phyloP scores from a whole-genome alignment of 768 basidiomycete genomes.

The Tulasnella sp. region DNA sequence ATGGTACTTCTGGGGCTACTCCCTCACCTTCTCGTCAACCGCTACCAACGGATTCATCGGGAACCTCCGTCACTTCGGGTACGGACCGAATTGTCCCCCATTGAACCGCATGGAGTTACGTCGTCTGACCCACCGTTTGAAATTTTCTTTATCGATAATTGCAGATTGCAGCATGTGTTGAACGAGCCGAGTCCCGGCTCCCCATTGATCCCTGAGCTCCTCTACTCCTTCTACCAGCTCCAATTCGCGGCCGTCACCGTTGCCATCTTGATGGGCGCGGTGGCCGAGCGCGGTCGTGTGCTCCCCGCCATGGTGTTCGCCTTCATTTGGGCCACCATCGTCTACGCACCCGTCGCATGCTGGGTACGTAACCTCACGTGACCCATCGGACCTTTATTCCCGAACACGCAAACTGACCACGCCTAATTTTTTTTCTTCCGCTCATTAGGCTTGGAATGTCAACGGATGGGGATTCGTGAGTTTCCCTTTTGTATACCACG shows the following conservation, averaged over 20 bases:
- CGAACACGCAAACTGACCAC: neutral
- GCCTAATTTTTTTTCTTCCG: neutral
- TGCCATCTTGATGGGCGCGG: slow-evolving; percentile 55
- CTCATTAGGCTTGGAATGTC: slow-evolving; percentile 53
- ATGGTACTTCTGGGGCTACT: slow-evolving; percentile 84
- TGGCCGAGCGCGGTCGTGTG: slow-evolving; percentile 83
- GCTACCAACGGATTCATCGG: slow-evolving; percentile 66
- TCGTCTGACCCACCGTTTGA: neutral
- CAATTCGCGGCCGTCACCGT: slow-evolving; percentile 81
- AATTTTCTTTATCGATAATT: neutral
- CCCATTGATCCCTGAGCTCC: slow-evolving; percentile 71
- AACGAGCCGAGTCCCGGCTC: slow-evolving; percentile 72
- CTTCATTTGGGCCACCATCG: slow-evolving; percentile 81
- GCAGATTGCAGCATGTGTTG: slow-evolving; percentile 58
- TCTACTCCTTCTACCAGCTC: slow-evolving; percentile 86
- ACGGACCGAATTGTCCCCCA: neutral
- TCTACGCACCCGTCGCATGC: slow-evolving; percentile 36
- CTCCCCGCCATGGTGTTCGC: slow-evolving; percentile 76
- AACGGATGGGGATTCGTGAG: slow-evolving; percentile 77
- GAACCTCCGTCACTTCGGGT: slow-evolving; percentile 72
- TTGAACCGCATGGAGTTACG: neutral
- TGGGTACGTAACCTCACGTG: slow-evolving; percentile 8
- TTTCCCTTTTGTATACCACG: slow-evolving; percentile 41
- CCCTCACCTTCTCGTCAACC: slow-evolving; percentile 74
- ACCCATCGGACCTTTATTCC: neutral